Percentiles rank a stretch among this genome's conserved stretches.
Conservation (phyloP, 2,329 filamentous ascomycete genomes). For the Dryadomyces quercus-mongolicae region DNA sequence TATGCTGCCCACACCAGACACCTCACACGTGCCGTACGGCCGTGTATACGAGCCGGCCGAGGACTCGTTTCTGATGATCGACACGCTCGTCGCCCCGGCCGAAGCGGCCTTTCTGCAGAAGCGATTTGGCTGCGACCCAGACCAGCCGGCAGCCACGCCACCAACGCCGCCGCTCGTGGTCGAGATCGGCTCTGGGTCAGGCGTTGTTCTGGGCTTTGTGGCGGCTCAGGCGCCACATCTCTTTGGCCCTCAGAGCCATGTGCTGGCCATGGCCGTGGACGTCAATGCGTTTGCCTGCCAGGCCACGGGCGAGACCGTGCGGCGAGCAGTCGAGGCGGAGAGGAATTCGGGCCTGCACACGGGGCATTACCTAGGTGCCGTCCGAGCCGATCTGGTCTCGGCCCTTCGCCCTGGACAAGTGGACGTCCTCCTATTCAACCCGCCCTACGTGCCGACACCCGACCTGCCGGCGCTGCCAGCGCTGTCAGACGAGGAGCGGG, state of each 20-base stretch:
- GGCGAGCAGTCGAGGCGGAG: slow-evolving; percentile 13
- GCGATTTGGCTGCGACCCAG: slow-evolving; percentile 38
- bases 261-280: slow-evolving; percentile 69
- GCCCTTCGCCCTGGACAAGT: slow-evolving; percentile 47
- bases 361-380: slow-evolving; percentile 36
- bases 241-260: slow-evolving; percentile 48
- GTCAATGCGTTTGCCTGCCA: slow-evolving; percentile 74
- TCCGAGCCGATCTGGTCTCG: slow-evolving; percentile 58
- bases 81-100: slow-evolving; percentile 64
- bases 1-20: slow-evolving; percentile 92
- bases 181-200: slow-evolving; percentile 84
- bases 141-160: slow-evolving; percentile 5
- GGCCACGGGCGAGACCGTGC: slow-evolving; percentile 60
- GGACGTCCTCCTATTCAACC: slow-evolving; percentile 91
- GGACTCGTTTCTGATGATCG: slow-evolving; percentile 87
- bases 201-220: slow-evolving; percentile 83
- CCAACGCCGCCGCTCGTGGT: slow-evolving; percentile 50
- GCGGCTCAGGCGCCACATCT: slow-evolving; percentile 61
- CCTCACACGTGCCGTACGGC: slow-evolving; percentile 79
- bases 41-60: slow-evolving; percentile 91
- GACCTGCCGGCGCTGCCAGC: slow-evolving; percentile 43
- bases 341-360: not conserved
- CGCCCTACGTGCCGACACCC: slow-evolving; percentile 86
- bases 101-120: slow-evolving; percentile 58
- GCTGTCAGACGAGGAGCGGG: not conserved